A percentile compares a stretch with the other conserved stretches of the same genome.
Evolutionary conservation across 179 eudicot genomes (phyloP).

Genomic region (Camellia oleifera): DNA sequence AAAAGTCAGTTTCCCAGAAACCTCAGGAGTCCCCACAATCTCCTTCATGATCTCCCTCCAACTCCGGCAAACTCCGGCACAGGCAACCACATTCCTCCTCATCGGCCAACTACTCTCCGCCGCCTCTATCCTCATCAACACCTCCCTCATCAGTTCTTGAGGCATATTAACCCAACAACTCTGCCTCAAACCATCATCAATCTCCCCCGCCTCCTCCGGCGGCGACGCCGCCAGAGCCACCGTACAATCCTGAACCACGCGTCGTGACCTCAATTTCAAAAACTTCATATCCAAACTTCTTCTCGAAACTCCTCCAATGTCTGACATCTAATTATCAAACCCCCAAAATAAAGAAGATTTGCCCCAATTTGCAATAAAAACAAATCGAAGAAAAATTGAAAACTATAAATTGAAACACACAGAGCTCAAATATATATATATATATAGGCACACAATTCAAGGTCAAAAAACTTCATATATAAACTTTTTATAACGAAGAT

Average conservation of each 20-base stretch:
- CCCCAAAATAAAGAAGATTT: not conserved
- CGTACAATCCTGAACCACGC: slow-evolving; percentile 60
- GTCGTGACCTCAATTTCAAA: slow-evolving; percentile 55
- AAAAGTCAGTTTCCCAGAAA: slow-evolving; percentile 62
- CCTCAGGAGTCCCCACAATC: slow-evolving; percentile 58
- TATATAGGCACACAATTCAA: too few relatives aligned
- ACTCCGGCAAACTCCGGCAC: slow-evolving; percentile 72
- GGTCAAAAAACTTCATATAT: too few relatives aligned
- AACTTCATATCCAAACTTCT: slow-evolving; percentile 18
- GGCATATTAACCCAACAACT: slow-evolving; percentile 69
- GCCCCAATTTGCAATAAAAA: not conserved
- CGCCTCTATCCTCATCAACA: slow-evolving; percentile 54
- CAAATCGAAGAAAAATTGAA: not conserved
- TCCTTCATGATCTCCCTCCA: slow-evolving; percentile 81
- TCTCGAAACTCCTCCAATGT: slow-evolving; percentile 3
- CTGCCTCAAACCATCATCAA: slow-evolving; percentile 36
- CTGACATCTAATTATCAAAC: not conserved
- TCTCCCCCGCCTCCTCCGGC: slow-evolving; percentile 10
- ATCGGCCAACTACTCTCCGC: slow-evolving; percentile 59
- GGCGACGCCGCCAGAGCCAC: slow-evolving; percentile 13
- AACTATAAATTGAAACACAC: not conserved
- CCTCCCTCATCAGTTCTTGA: slow-evolving; percentile 64
- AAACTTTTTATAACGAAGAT: too few relatives aligned
- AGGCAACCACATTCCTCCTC: slow-evolving; percentile 58
- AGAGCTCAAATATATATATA: not conserved